Base-by-base conservation (phyloP, 2,329 filamentous ascomycete genomes). In the Scytalidium lignicola region DNA sequence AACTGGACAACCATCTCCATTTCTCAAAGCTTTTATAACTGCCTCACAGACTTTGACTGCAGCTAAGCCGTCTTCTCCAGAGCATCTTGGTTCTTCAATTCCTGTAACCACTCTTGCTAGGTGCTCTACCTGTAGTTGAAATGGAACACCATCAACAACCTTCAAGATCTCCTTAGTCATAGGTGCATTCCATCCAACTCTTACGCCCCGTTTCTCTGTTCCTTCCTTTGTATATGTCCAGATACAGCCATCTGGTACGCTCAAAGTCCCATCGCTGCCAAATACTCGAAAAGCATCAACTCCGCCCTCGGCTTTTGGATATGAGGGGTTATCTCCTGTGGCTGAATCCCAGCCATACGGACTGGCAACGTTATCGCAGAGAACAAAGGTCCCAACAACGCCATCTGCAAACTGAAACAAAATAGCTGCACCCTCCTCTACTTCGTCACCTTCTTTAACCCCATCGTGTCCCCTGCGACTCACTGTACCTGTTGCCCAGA, bases 291-390 rank as follows among this genome's bases (percentile, higher is more conserved):
- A 82, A 44, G 78, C 74, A n/a, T 37, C 32, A 4, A 9, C 15
- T 13, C 12, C 12, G n/a, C n/a, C n/a, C n/a, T n/a, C n/a, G 53
- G 71, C 72, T 50, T 63, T 63, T 0, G 76, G 72, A 44, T 82
- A 74, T 1, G 68, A 60, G 0, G 78, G 75, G 50, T 82, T 83
- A 62, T 83, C 80, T 2, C 78, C 78, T 0, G 79, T 82, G 0
- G 76, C 79, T 2, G 69, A 63, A 58, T 82, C 79, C 44, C 81
- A 82, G 49, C 70, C 76, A 58, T 79, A 72, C 1, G 75, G 74
- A 0, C 72, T 74, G 0, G 75, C 71, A 0, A 71, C 67, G 7
- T 70, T 69, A 58, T 83, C 80, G 10, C 71, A 74, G 2, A 82
- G 58, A 2, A 83, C 50, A 55, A 82, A 82, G 0, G 76, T 80